Percentiles rank a stretch among this genome's conserved stretches.
These are phyloP conservation scores for Remersonia thermophila DNA, from an alignment of 2,329 filamentous ascomycete species.

Conservation along the genomic window DNA sequence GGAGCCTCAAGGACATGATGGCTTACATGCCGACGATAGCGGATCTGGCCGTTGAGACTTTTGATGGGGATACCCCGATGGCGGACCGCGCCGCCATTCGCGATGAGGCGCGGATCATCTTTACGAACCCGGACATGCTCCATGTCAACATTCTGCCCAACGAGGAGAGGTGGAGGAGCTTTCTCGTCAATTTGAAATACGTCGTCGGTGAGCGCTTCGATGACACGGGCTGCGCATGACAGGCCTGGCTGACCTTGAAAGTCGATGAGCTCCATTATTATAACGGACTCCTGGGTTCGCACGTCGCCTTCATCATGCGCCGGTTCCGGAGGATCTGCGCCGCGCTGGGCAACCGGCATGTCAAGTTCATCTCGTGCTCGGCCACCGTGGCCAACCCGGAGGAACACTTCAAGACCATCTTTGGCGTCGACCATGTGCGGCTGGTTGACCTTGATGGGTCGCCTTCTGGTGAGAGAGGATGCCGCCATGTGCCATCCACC, in stretches of 20 bases:
- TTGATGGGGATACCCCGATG: slow-evolving; percentile 91
- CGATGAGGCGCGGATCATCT: slow-evolving; percentile 83
- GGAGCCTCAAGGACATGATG: slow-evolving; percentile 77
- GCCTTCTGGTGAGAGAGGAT: slow-evolving; percentile 49
- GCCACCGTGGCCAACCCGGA: slow-evolving; percentile 90
- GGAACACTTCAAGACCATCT: slow-evolving; percentile 88
- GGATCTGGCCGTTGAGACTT: slow-evolving; percentile 73
- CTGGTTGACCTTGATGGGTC: slow-evolving; percentile 87
- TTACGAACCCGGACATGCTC: slow-evolving; percentile 97
- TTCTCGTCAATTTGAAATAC: slow-evolving; percentile 78
- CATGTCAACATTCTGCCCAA: slow-evolving; percentile 89
- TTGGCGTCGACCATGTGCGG: slow-evolving; percentile 69
- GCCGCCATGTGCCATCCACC: too few relatives aligned
- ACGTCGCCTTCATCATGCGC: slow-evolving; percentile 91
- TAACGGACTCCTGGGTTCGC: slow-evolving; percentile 85
- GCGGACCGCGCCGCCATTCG: slow-evolving; percentile 63
- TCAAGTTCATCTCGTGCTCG: slow-evolving; percentile 91
- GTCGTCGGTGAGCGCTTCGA: slow-evolving; percentile 51
- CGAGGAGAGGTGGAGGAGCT: slow-evolving; percentile 78
- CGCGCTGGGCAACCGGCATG: slow-evolving; percentile 69
- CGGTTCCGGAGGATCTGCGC: slow-evolving; percentile 78
- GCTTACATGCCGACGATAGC: slow-evolving; percentile 68
- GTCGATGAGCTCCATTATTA: slow-evolving; percentile 91
- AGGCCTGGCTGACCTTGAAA: neutral
- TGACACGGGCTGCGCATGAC: too few relatives aligned